Percentiles rank a stretch among this genome's conserved stretches.
These are phyloP conservation scores for Kingdonia uniflora DNA, from an alignment of 164 flowering plant species.

Conservation along the genomic window DNA sequence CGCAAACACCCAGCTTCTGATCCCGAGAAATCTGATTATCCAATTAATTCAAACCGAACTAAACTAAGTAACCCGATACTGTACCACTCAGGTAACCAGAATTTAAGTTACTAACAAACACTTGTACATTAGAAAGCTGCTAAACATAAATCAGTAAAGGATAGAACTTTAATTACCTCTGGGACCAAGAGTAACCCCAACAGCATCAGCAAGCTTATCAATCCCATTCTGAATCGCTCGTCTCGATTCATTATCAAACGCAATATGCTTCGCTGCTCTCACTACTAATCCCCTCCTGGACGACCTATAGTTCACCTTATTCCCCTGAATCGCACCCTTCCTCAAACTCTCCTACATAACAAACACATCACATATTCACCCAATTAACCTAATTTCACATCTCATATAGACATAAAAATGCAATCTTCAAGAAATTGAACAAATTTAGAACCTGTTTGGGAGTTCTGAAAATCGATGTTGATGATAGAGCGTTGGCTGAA, in stretches of 20 bases:
- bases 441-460: slow-evolving; percentile 61
- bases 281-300: slow-evolving; percentile 39
- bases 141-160: too few species aligned
- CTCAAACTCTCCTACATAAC: slow-evolving; percentile 45
- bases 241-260: slow-evolving; percentile 84
- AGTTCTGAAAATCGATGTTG: slow-evolving; percentile 48
- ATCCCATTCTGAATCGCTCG: slow-evolving; percentile 78
- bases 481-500: slow-evolving; percentile 54
- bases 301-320: slow-evolving; percentile 34
- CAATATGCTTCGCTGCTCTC: slow-evolving; percentile 83
- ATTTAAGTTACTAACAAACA: too few species aligned
- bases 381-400: not conserved
- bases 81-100: too few species aligned
- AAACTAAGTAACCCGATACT: too few species aligned
- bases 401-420: not conserved
- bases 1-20: too few species aligned
- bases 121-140: too few species aligned
- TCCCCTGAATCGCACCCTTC: slow-evolving; percentile 29
- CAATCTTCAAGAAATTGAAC: too few species aligned
- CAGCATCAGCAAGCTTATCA: slow-evolving; percentile 94
- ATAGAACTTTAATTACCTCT: slow-evolving; percentile 41
- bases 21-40: too few species aligned
- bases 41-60: too few species aligned
- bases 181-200: slow-evolving; percentile 95
- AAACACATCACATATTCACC: not conserved